Base-by-base conservation (phyloP, 2,329 filamentous ascomycete genomes). In the Xenoacremonium recifei region DNA sequence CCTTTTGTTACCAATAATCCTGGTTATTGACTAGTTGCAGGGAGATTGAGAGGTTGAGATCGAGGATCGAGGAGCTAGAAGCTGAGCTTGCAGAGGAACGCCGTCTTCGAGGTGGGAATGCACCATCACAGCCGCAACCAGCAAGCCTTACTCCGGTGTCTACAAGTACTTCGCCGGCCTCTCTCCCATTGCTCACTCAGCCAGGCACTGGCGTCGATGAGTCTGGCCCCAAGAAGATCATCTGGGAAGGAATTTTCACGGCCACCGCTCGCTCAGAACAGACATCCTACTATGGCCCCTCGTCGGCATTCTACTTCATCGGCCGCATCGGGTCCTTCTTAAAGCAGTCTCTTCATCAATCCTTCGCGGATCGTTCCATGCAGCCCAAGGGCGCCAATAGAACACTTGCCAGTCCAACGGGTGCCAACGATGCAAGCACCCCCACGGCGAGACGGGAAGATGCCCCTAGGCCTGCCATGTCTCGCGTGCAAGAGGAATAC, bases 301-400 rank as follows among this genome's bases (percentile, higher is more conserved):
- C 69, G 3, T 75, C 72, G 9, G 50, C 62, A 7, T 67, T 65
- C 47, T 73, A 69, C 55, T 75, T 73, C 51, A 68, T 73, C 40
- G 54, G 59, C 13, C 64, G 68, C 23, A 64, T 75, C 39, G 66
- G 58, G 12, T 48, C 49, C 3, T 72, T 64, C 45, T 51, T 74
- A 6, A 58, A 52, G 30, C 51, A 51, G 10, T 49, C 55, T 3
- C 45, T 69, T 2, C 58, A 66, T 6, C 59, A 66, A 35, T 46
- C 55, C 1, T 39, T 48, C 2, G 34, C 42, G 3, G 37, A 45
- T 7, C 25, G 41, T 2, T 42, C 34, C 21, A 49, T 55, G 43
- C 44, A 54, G 19, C 46, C 48, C 7, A 45, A 32, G 2, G 56
- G 55, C 3, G 35, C 42, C 10, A 47, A 48, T 15, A 44, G 33